Percentiles rank a stretch among this genome's conserved stretches.
Conservation (phyloP, 805 yeast species). For the Wickerhamiella dianesei region DNA sequence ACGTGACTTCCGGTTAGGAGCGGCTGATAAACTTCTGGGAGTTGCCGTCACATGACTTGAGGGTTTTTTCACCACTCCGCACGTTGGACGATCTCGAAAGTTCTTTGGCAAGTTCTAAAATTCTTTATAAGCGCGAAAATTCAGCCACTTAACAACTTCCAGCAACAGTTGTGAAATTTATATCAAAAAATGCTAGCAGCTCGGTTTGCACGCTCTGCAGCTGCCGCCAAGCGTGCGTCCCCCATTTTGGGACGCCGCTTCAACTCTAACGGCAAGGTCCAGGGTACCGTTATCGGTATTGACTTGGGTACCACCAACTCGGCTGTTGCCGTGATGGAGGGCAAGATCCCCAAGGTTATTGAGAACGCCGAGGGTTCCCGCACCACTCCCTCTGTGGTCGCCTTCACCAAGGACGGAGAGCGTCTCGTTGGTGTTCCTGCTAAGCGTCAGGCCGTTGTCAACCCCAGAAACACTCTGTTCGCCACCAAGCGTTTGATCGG, state of each 20-base stretch:
- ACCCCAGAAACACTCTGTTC: constrained; percentile 84
- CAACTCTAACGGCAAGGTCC: constrained; percentile 36
- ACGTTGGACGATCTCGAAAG: not conserved
- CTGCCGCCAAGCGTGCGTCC: constrained; percentile 9
- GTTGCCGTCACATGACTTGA: not conserved
- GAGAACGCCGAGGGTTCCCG: constrained; percentile 69
- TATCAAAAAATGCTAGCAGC: constrained; percentile 27
- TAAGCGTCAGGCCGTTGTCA: constrained; percentile 89
- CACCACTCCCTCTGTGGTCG: constrained; percentile 89
- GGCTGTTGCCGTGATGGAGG: constrained; percentile 77
- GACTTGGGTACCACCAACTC: constrained; percentile 85
- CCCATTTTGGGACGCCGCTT: constrained; percentile 26
- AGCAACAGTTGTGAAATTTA: constrained; percentile 6
- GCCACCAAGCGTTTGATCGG: constrained; percentile 95
- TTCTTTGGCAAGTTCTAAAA: not conserved
- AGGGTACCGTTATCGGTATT: constrained; percentile 63
- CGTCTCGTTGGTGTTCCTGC: constrained; percentile 90
- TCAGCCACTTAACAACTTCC: constrained; percentile 2
- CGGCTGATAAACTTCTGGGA: no score
- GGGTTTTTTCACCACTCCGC: not conserved
- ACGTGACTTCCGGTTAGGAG: no score
- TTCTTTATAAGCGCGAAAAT: not conserved
- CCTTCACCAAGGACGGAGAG: constrained; percentile 84
- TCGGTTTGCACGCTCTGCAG: constrained; percentile 28
- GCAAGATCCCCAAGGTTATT: constrained; percentile 58